Evolutionary conservation across 306 rosid genomes (phyloP).

Genomic region (Medicago lupulina): DNA sequence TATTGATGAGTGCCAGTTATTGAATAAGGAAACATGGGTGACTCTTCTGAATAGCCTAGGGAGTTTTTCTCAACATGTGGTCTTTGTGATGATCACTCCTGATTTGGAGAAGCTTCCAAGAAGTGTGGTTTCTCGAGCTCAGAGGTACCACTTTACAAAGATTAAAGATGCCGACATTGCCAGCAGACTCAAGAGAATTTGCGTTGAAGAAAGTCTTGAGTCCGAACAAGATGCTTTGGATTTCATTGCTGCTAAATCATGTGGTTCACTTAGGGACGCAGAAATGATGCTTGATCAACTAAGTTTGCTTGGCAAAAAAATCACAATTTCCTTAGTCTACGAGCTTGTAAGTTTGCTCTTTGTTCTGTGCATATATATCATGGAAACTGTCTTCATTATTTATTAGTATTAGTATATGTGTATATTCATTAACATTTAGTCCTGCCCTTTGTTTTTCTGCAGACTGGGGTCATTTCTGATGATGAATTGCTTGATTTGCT

Average conservation of each 20-base stretch:
- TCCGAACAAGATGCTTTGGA: slow-evolving; percentile 72
- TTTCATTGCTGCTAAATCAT: slow-evolving; percentile 74
- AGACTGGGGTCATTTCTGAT: slow-evolving; percentile 82
- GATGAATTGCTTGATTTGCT: slow-evolving; percentile 84
- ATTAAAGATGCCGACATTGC: slow-evolving; percentile 79
- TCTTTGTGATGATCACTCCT: slow-evolving; percentile 86
- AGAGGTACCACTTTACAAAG: slow-evolving; percentile 77
- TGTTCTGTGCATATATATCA: slow-evolving; percentile 5
- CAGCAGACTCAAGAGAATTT: slow-evolving; percentile 63
- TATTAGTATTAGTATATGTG: not conserved
- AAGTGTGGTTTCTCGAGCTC: slow-evolving; percentile 71
- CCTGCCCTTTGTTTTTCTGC: slow-evolving; percentile 45
- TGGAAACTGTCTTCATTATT: no score
- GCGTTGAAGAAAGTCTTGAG: slow-evolving; percentile 68
- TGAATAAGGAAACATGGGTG: slow-evolving; percentile 74
- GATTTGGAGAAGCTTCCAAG: slow-evolving; percentile 74
- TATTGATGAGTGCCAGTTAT: slow-evolving; percentile 84
- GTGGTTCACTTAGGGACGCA: slow-evolving; percentile 91
- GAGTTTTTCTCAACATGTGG: slow-evolving; percentile 63
- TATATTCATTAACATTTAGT: slow-evolving; percentile 15
- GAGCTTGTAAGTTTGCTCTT: slow-evolving; percentile 73
- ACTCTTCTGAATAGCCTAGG: slow-evolving; percentile 67
- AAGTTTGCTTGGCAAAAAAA: slow-evolving; percentile 79
- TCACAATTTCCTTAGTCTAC: slow-evolving; percentile 64
- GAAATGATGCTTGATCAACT: slow-evolving; percentile 94